A percentile compares a stretch with the other conserved stretches of the same genome.
Conservation (phyloP, 192 early-diverging fungal species). For the Neocallimastix lanati region DNA sequence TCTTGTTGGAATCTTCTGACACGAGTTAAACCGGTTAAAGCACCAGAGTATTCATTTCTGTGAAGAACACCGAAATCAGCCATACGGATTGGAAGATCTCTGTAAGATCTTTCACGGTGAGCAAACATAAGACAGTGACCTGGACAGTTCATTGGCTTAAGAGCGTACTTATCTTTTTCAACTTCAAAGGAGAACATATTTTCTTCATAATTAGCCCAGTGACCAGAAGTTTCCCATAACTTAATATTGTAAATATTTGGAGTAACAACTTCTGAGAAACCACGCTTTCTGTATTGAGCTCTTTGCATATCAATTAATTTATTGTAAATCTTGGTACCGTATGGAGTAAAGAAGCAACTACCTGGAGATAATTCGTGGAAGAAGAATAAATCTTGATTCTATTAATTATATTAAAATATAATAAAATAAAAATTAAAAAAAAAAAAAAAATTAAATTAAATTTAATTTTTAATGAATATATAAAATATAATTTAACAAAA, state of each 20-base stretch:
- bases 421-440: neutral
- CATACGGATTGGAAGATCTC: constrained; percentile 82
- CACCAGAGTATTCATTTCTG: constrained; percentile 79
- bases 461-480: no score
- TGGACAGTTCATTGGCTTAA: constrained; percentile 99
- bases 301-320: constrained; percentile 78
- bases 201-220: constrained; percentile 90
- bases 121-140: constrained; percentile 96
- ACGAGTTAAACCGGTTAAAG: constrained; percentile 82
- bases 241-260: constrained; percentile 99
- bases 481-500: no score
- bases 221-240: constrained; percentile 89
- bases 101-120: constrained; percentile 79
- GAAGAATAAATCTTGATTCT: constrained; percentile 98
- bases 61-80: constrained; percentile 98
- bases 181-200: constrained; percentile 91
- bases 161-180: constrained; percentile 91
- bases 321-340: constrained; percentile 93
- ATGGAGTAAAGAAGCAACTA: constrained; percentile 83
- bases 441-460: no score
- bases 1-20: constrained; percentile 98
- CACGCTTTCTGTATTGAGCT: constrained; percentile 71
- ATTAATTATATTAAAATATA: neutral
- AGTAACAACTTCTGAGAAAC: constrained; percentile 88
- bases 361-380: constrained; percentile 91